These are phyloP conservation scores for Calvatia gigantea DNA, from an alignment of 768 basidiomycete genomes.

Conservation along the genomic window DNA sequence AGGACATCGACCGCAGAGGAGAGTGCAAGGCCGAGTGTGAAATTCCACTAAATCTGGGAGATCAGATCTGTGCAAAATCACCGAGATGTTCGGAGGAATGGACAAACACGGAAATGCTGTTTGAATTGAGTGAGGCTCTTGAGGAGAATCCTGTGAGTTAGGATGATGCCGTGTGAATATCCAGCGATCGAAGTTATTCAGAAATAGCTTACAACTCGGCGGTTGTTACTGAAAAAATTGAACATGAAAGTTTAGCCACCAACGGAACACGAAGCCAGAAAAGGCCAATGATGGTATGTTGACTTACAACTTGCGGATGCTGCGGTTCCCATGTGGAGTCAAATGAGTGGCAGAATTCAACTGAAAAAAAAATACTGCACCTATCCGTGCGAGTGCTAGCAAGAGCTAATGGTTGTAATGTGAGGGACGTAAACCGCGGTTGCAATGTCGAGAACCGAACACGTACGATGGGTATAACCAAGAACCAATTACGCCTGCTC, in stretches of 20 bases:
- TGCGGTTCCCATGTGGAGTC: too few species aligned
- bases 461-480: slow-evolving; percentile 30
- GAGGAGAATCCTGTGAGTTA: slow-evolving; percentile 5
- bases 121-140: slow-evolving; percentile 14
- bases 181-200: not conserved
- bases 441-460: not conserved
- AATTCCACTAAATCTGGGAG: slow-evolving; percentile 40
- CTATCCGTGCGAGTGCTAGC: slow-evolving; percentile 25
- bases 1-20: slow-evolving; percentile 47
- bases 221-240: slow-evolving; percentile 21
- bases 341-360: too few species aligned
- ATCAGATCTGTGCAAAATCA: not conserved
- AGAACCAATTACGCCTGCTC: slow-evolving; percentile 30
- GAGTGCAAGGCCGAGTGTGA: slow-evolving; percentile 48
- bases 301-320: slow-evolving; percentile 28
- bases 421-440: not conserved
- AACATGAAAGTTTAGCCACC: not conserved
- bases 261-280: not conserved
- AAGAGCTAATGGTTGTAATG: slow-evolving; percentile 16
- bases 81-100: not conserved
- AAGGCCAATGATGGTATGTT: not conserved
- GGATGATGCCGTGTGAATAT: not conserved
- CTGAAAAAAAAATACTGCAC: too few species aligned
- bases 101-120: slow-evolving; percentile 19
- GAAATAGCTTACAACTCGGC: slow-evolving; percentile 22